Base-by-base conservation (phyloP, 768 basidiomycete genomes). In the Clathrus columnatus region DNA sequence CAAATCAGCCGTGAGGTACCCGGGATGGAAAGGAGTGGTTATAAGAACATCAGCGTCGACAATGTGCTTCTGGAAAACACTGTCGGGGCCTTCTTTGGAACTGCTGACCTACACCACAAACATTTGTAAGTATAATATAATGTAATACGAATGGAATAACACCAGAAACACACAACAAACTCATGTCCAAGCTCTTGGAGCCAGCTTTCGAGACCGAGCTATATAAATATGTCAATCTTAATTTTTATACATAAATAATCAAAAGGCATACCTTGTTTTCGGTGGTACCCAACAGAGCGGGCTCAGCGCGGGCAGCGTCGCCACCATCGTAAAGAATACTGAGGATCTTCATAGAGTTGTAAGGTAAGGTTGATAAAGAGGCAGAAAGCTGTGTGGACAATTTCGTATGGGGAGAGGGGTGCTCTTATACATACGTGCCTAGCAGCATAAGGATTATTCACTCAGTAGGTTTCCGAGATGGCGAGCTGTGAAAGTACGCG, bases 11-110 rank as follows among this genome's bases (percentile, higher is more conserved):
- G 87, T 91, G 57, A 91, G 77, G 68, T 90, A 91, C 60, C 83
- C 87, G 54, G 87, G 87, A 68, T 91, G 87, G 82, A 91, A 90
- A 4, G 87, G 87, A 4, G 87, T 89, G 2, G 87, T 87, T 67
- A 88, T 89, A 64, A 88, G 67, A 56, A 89, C 78, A 67, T 89
- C 87, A 46, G 85, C 83, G 67, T 89, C 87, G 48, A 78, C 77
- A 54, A 92, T 77, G 68, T 92, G 78, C 68, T 87, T 90, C 67
- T 89, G 82, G 75, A 92, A 90, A 62, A 78, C 83, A 54, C 84
- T 87, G 67, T 84, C 77, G 7, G 84, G 72, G 24, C 90, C 91
- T 65, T 92, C 91, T 69, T 92, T 92, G 74, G 79, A 80, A 69
- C 82, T 83, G 21, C 85, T 82, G 48, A 87, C 84, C 84, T 86